phyloP scores from a whole-genome alignment of 306 rosid species.

The Prunus padus region DNA sequence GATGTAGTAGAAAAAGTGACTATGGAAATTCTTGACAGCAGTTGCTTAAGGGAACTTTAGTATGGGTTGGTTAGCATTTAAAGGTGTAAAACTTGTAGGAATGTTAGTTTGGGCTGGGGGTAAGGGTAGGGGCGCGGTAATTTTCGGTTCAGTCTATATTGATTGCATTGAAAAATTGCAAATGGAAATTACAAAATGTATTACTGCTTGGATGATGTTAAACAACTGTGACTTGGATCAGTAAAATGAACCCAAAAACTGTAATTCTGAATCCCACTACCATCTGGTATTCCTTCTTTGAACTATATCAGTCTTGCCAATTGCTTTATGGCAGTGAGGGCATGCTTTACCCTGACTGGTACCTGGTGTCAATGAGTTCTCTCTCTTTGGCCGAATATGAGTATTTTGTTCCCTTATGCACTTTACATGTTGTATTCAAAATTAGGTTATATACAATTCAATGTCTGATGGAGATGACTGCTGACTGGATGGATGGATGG shows the following conservation, averaged over 20 bases:
- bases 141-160: background rate
- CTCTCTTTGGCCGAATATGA: background rate
- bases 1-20: background rate
- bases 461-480: too few species aligned
- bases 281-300: background rate
- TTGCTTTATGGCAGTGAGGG: background rate
- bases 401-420: background rate
- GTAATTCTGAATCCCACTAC: background rate
- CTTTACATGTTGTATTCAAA: constrained; percentile 1
- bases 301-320: background rate
- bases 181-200: background rate
- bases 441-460: background rate
- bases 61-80: background rate
- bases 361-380: background rate
- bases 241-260: constrained; percentile 5
- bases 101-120: background rate
- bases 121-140: background rate
- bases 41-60: background rate
- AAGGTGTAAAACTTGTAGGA: background rate
- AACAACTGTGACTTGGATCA: background rate
- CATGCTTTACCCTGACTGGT: background rate
- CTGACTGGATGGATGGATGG: constrained; percentile 3
- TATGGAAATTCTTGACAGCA: background rate
- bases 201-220: background rate
- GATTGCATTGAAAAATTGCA: background rate